Base-by-base conservation (phyloP, 345 rosid genomes). In the Tarenaya hassleriana region DNA sequence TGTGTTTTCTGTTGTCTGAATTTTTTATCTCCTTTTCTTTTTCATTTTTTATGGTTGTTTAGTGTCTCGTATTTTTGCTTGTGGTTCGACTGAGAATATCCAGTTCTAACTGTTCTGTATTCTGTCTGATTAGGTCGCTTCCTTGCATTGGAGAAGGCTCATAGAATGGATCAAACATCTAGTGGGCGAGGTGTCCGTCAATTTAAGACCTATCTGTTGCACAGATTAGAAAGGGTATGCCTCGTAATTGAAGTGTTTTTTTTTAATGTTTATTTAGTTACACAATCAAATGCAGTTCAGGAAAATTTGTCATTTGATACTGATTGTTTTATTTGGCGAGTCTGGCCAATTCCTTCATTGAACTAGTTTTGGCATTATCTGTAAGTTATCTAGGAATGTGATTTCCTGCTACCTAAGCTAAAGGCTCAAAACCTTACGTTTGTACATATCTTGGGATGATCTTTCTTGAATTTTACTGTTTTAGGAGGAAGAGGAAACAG, bases 141-240 rank as follows among this genome's bases (percentile, higher is more conserved):
- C 77, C 78, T 74, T 57, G 99, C 94, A 15, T 76, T 88, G 21
- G 99, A 94, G 80, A 81, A 58, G 68, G 95, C 95, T 75, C 95
- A 88, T 61, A 60, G 1, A 60, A 69, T 69, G 77, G 91, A 88
- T 56, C 85, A 82, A 41, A 50, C 61, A 4, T 69, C 97, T 24
- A 52, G 41, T 42, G 99, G 97, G 59, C 79, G 82, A 8, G 97
- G 99, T 20, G 95, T 86, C 15, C 94, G 89, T 43, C 99, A 94
- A 55, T 94, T 85, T 56, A 94, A 86, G 86, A 88, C 97, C 39
- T 82, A 83, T 66, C 63, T 94, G 40, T 65, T 88, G 68, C 91
- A 83, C 53, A 79, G 64, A 63, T 81, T 94, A 48, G 91, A 88
- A 73, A 73, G 31, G 94, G 99, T 92, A 78, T 21, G 49, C 41